These are phyloP conservation scores for Verticillium zaregamsianum DNA, from an alignment of 2,329 filamentous ascomycete genomes.

Conservation along the genomic window DNA sequence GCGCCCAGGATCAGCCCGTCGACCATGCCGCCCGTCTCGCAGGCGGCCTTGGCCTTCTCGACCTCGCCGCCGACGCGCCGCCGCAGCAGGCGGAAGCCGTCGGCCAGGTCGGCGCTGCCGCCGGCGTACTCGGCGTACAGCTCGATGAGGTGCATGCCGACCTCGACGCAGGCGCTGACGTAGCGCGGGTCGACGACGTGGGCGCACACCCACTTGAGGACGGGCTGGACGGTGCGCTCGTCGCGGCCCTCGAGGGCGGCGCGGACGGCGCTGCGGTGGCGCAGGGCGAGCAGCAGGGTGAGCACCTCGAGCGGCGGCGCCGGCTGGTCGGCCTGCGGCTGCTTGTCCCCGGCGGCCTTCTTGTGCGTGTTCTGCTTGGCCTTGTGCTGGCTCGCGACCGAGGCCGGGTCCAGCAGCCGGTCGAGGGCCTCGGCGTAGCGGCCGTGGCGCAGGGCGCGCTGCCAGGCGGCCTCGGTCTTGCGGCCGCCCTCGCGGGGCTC, in stretches of 20 bases:
- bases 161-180: constrained; percentile 75
- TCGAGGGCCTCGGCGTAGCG: constrained; percentile 77
- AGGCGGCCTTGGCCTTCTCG: constrained; percentile 78
- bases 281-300: constrained; percentile 77
- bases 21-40: constrained; percentile 82
- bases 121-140: constrained; percentile 79
- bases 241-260: constrained; percentile 77
- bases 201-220: constrained; percentile 77
- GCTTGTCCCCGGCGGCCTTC: neutral
- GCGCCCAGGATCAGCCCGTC: constrained; percentile 58
- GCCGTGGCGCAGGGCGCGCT: constrained; percentile 73
- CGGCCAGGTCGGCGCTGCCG: constrained; percentile 68
- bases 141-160: constrained; percentile 77
- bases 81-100: constrained; percentile 64
- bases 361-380: neutral
- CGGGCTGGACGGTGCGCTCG: constrained; percentile 74
- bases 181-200: constrained; percentile 81
- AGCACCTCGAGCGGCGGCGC: constrained; percentile 57
- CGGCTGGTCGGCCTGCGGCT: constrained; percentile 38
- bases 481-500: constrained; percentile 49
- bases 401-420: constrained; percentile 58
- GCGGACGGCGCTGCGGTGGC: constrained; percentile 81
- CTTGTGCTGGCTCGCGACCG: constrained; percentile 13
- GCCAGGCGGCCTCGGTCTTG: constrained; percentile 72
- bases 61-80: constrained; percentile 70